Evolutionary conservation across 441 rosid species (phyloP).

Genomic region (Euphorbia schlechtendalii): DNA sequence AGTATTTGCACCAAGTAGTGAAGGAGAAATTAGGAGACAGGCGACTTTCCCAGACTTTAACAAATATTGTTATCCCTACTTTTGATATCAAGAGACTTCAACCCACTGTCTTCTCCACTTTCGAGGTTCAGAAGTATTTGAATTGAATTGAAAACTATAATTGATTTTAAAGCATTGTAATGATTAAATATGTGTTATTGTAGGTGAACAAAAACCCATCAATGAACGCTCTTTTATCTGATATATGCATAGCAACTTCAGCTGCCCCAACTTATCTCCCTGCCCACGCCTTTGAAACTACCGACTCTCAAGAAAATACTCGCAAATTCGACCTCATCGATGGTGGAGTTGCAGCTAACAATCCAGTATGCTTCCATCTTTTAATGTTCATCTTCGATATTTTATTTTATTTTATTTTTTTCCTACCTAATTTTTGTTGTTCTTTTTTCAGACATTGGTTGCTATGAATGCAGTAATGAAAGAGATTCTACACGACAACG

Average conservation of each 20-base stretch:
- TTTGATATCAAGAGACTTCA: conserved; percentile 44
- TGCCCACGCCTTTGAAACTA: conserved; percentile 46
- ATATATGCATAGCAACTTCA: conserved; percentile 58
- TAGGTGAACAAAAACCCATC: conserved; percentile 36
- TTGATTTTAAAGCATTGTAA: conserved; percentile 17
- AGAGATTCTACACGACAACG: no score
- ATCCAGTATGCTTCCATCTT: no score
- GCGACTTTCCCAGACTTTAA: conserved; percentile 30
- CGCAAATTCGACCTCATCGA: no score
- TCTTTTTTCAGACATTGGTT: conserved; percentile 30
- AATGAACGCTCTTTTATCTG: conserved; percentile 48
- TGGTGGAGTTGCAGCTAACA: no score
- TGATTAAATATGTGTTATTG: not conserved
- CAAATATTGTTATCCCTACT: conserved; percentile 44
- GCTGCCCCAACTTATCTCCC: conserved; percentile 83
- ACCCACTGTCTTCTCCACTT: conserved; percentile 40
- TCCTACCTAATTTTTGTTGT: not conserved
- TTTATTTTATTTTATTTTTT: no score
- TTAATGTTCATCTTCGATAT: no score
- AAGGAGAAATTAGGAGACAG: conserved; percentile 30
- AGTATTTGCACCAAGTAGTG: conserved; percentile 19
- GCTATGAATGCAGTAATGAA: conserved; percentile 54
- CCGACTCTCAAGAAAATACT: conserved; percentile 25
- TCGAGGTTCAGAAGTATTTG: conserved; percentile 9
- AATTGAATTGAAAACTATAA: no score